These are phyloP conservation scores for Diplodia seriata DNA, from an alignment of 2,329 filamentous ascomycete species.

Conservation along the genomic window DNA sequence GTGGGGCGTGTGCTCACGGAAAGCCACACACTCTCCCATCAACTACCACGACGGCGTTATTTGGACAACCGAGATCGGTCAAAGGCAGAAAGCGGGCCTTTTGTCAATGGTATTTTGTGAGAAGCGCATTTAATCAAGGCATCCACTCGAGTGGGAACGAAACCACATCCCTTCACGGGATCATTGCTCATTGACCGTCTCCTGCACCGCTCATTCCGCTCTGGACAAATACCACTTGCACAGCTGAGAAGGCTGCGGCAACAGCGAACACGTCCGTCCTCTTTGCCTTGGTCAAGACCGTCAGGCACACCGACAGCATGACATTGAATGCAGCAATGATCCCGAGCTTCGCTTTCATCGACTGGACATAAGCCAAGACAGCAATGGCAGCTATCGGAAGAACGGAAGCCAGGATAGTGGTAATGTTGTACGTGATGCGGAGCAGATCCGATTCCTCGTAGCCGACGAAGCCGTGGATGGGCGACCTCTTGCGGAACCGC, in stretches of 20 bases:
- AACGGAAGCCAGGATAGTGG: background rate
- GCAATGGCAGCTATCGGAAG: constrained; percentile 9
- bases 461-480: background rate
- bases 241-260: constrained; percentile 10
- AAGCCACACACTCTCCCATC: too few relatives aligned
- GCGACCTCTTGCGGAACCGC: background rate
- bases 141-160: too few relatives aligned
- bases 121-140: background rate
- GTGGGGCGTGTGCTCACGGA: too few relatives aligned
- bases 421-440: background rate
- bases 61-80: background rate
- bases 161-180: too few relatives aligned
- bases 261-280: constrained; percentile 14
- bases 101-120: background rate
- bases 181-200: too few relatives aligned
- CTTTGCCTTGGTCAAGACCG: constrained; percentile 2
- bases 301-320: background rate
- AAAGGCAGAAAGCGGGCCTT: background rate
- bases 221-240: constrained; percentile 24
- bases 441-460: constrained; percentile 9
- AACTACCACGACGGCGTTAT: too few relatives aligned
- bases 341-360: constrained; percentile 3
- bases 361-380: constrained; percentile 1
- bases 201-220: background rate
- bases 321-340: constrained; percentile 23